Evolutionary conservation across 2,329 filamentous ascomycete species (phyloP).

Genomic region (Pseudogymnoascus sp.): DNA sequence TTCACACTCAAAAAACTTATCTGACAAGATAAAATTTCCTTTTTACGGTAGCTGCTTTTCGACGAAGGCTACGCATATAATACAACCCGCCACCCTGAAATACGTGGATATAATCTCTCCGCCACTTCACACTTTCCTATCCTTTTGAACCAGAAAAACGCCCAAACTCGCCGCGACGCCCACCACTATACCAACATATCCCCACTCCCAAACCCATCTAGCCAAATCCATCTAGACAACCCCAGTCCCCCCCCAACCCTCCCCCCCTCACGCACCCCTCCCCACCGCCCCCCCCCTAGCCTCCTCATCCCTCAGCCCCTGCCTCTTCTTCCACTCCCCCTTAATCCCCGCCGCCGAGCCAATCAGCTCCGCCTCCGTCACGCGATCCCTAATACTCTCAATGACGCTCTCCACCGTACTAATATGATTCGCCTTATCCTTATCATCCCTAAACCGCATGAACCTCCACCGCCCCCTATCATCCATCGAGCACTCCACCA

Average conservation of each 20-base stretch:
- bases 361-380: constrained; percentile 74
- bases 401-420: constrained; percentile 77
- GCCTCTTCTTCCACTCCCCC: constrained; percentile 61
- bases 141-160: neutral
- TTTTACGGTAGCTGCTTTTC: neutral
- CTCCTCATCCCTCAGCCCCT: constrained; percentile 12
- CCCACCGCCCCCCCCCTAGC: constrained; percentile 14
- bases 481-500: constrained; percentile 87
- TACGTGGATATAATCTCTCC: neutral
- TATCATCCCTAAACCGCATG: constrained; percentile 87
- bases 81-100: neutral
- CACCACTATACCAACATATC: neutral
- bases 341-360: constrained; percentile 62
- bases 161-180: neutral
- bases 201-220: neutral
- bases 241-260: neutral
- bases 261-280: constrained; percentile 11
- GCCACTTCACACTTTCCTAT: neutral
- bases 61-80: neutral
- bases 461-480: constrained; percentile 69
- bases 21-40: neutral
- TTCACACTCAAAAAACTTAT: neutral
- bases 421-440: constrained; percentile 82
- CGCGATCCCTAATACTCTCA: constrained; percentile 78
- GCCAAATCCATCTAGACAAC: neutral